Evolutionary conservation across 768 basidiomycete genomes (phyloP), one percentile per base, ranked within the genome.

Genomic region (Fomitopsis pulvina): DNA sequence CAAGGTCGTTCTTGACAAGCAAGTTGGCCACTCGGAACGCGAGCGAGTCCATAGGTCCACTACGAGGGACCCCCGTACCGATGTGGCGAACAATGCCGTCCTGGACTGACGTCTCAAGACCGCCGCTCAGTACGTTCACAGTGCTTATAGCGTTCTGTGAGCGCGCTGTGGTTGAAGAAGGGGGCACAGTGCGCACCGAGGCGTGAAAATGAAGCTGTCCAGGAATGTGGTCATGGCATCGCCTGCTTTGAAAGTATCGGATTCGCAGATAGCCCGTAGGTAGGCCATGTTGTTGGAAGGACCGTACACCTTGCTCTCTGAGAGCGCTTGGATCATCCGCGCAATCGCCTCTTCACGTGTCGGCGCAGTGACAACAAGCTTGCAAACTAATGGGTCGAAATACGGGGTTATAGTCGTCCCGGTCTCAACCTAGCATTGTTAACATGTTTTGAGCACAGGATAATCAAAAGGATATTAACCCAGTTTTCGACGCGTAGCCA

Each of bases 401-500:
- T 71, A 73, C 0, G 75, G 71, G 3, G 77, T 79, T 9, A 83
- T 56, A 3, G 62, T 62, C 4, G 74, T 76, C 20, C 80, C 79
- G 1, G 73, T 77, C 45, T 52, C 50, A 10, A 62, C 49, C 58
- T 52, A 38, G 52, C 34, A 48, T 25, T 38, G 27, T 20, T 12
- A 28, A 3, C 41, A 26, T 8, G 11, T 27, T 12, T 5, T 18
- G 20, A n/a, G n/a, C n/a, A n/a, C n/a, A n/a, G n/a, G n/a, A n/a
- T n/a, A n/a, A n/a, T n/a, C n/a, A n/a, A n/a, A n/a, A 21, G 18
- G 12, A 56, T 67, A 25, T 46, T n/a, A n/a, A 79, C 79, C 79
- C 79, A 82, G 24, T 70, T 70, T 25, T 83, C 82, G n/a, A 83
- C 64, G n/a, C 78, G 65, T 16, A 84, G 61, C 81, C 81, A 85